A percentile compares a stretch with the other conserved stretches of the same genome.
These are phyloP conservation scores for Carnegiea gigantea DNA, from an alignment of 179 eudicot species.

Conservation along the genomic window DNA sequence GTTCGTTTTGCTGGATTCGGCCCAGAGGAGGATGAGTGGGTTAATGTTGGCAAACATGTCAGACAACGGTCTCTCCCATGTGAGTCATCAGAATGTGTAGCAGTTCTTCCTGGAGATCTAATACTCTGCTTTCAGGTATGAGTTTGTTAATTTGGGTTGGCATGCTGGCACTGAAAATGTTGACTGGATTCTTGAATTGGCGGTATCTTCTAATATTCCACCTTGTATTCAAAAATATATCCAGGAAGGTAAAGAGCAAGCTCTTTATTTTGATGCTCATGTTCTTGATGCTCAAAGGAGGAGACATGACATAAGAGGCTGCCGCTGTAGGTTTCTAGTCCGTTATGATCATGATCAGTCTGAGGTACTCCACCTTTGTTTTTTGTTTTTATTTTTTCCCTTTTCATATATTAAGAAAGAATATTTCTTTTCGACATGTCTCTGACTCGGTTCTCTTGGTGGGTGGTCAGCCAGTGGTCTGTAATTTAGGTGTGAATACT, in stretches of 20 bases:
- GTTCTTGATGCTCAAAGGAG: constrained; percentile 95
- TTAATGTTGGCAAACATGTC: constrained; percentile 74
- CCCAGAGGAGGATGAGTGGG: constrained; percentile 95
- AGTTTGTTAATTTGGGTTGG: constrained; percentile 10
- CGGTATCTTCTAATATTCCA: constrained; percentile 13
- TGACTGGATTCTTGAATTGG: constrained; percentile 9
- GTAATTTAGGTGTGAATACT: not conserved
- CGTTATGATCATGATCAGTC: constrained; percentile 97
- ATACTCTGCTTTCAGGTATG: constrained; percentile 94
- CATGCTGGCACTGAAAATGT: not conserved
- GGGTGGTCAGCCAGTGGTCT: not conserved
- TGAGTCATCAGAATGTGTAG: constrained; percentile 87
- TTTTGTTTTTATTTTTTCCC: not conserved
- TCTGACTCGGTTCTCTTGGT: not conserved
- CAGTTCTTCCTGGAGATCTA: constrained; percentile 86
- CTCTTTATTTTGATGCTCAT: constrained; percentile 97
- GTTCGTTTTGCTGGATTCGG: constrained; percentile 97
- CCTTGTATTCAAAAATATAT: constrained; percentile 16
- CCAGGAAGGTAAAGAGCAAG: constrained; percentile 99
- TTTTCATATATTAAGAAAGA: not conserved
- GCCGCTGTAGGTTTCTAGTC: constrained; percentile 95
- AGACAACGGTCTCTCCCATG: constrained; percentile 97
- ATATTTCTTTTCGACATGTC: not conserved
- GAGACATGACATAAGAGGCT: constrained; percentile 95
- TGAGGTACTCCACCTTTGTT: constrained; percentile 54